These are phyloP conservation scores for Petunia secreta DNA, from an alignment of 257 asterid genomes.

Conservation along the genomic window DNA sequence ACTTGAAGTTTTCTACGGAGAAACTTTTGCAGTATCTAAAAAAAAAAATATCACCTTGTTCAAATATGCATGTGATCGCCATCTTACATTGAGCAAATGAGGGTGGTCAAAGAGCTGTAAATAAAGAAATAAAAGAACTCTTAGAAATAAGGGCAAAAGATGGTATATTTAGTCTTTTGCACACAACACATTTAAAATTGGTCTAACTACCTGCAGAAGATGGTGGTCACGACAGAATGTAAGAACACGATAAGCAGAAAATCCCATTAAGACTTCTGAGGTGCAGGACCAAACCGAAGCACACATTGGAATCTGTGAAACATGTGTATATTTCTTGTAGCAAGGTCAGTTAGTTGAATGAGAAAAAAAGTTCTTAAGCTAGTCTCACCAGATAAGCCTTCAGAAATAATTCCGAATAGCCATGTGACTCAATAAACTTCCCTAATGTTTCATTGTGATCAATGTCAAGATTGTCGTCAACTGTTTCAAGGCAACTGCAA, in stretches of 20 bases:
- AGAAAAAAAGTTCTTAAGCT: background rate
- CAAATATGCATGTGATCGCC: conserved; percentile 72
- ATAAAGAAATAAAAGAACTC: conserved; percentile 9
- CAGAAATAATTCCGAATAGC: too few species aligned
- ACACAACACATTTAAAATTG: background rate
- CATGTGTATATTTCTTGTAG: too few species aligned
- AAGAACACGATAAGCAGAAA: conserved; percentile 84
- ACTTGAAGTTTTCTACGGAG: too few species aligned
- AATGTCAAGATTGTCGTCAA: too few species aligned
- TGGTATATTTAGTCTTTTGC: background rate
- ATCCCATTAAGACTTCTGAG: conserved; percentile 72
- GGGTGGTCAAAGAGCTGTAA: conserved; percentile 69
- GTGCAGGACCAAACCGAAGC: conserved; percentile 97
- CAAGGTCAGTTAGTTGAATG: background rate
- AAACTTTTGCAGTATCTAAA: background rate
- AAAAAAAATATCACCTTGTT: conserved; percentile 45
- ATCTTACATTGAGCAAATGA: conserved; percentile 39
- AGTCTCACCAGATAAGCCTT: too few species aligned
- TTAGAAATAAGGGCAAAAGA: background rate
- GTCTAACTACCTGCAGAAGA: conserved; percentile 67
- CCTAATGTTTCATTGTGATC: too few species aligned
- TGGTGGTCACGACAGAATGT: conserved; percentile 89
- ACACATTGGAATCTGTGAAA: conserved; percentile 73
- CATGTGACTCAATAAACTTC: too few species aligned
- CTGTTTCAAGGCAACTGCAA: too few species aligned